A percentile compares a stretch with the other conserved stretches of the same genome.
These are phyloP conservation scores for Fusarium mundagurra DNA, from an alignment of 2,329 filamentous ascomycete species.

Conservation along the genomic window DNA sequence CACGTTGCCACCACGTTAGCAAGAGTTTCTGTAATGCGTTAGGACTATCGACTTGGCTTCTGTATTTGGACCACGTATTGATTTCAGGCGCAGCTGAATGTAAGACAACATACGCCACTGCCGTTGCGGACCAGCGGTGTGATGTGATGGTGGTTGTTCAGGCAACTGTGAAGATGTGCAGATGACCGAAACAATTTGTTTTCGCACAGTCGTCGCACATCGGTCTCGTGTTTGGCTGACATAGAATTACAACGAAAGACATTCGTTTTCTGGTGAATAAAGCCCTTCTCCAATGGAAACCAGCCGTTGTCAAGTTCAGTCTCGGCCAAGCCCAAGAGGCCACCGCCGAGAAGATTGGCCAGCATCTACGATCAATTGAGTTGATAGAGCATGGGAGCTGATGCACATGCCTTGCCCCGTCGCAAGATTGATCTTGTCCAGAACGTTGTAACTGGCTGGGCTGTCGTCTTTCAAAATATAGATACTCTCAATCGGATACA, in stretches of 20 bases:
- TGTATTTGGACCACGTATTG: neutral
- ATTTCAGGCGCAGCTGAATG: neutral
- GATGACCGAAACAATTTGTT: neutral
- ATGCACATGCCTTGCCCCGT: neutral
- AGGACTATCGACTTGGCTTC: neutral
- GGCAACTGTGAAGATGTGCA: neutral
- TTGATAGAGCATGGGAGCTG: neutral
- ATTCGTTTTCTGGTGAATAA: neutral
- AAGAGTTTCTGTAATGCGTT: neutral
- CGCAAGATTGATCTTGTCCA: neutral
- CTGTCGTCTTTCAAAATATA: neutral
- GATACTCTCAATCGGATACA: rapidly evolving
- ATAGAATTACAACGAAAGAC: too few species aligned
- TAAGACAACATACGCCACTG: neutral
- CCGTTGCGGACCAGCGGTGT: neutral
- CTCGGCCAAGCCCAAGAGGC: rapidly evolving
- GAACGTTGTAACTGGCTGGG: rapidly evolving
- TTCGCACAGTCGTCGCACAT: neutral
- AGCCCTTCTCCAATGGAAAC: rapidly evolving
- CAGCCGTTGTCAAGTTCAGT: rapidly evolving
- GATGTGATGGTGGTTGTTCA: neutral
- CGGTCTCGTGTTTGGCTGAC: too few species aligned
- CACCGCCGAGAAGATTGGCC: too few species aligned
- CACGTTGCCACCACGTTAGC: neutral
- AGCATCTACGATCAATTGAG: too few species aligned